These are phyloP conservation scores for Stromatinia cepivora DNA, from an alignment of 2,329 filamentous ascomycete species.

Conservation along the genomic window DNA sequence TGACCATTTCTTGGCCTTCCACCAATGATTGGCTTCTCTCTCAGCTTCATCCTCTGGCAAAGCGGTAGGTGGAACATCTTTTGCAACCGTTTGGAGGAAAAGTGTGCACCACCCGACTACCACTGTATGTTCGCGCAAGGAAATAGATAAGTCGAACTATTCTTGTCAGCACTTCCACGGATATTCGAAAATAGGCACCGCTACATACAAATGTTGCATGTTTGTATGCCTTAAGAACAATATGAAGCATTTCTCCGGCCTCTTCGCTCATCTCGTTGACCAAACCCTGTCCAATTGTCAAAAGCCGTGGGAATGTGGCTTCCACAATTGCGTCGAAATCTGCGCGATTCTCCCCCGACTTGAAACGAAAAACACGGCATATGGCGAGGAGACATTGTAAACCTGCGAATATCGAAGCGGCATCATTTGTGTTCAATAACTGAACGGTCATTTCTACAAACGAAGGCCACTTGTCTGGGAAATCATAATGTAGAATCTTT, in stretches of 20 bases:
- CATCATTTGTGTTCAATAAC: conserved; percentile 82
- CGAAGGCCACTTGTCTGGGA: conserved; percentile 88
- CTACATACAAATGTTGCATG: conserved; percentile 87
- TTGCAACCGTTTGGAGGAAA: conserved; percentile 87
- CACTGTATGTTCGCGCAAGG: conserved; percentile 74
- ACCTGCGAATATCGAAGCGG: conserved; percentile 84
- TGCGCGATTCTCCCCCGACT: conserved; percentile 72
- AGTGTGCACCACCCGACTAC: conserved; percentile 96
- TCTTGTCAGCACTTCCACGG: conserved; percentile 40
- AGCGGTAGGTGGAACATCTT: conserved; percentile 75
- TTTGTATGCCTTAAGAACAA: conserved; percentile 95
- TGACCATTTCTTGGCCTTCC: conserved; percentile 99
- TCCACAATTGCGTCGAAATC: conserved; percentile 96
- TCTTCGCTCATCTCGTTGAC: conserved; percentile 90
- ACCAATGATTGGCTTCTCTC: conserved; percentile 94
- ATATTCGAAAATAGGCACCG: conserved; percentile 27
- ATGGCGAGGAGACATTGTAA: conserved; percentile 92
- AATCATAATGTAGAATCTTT: conserved; percentile 94
- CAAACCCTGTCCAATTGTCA: conserved; percentile 83
- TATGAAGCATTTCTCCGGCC: conserved; percentile 93
- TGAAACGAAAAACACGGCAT: conserved; percentile 94
- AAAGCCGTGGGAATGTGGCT: conserved; percentile 81
- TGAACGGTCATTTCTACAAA: conserved; percentile 93
- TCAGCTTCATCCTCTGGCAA: conserved; percentile 79
- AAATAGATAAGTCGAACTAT: conserved; percentile 81